Evolutionary conservation across 306 rosid genomes (phyloP), one percentile per base, ranked within the genome.

Genomic region (Begonia peltatifolia): DNA sequence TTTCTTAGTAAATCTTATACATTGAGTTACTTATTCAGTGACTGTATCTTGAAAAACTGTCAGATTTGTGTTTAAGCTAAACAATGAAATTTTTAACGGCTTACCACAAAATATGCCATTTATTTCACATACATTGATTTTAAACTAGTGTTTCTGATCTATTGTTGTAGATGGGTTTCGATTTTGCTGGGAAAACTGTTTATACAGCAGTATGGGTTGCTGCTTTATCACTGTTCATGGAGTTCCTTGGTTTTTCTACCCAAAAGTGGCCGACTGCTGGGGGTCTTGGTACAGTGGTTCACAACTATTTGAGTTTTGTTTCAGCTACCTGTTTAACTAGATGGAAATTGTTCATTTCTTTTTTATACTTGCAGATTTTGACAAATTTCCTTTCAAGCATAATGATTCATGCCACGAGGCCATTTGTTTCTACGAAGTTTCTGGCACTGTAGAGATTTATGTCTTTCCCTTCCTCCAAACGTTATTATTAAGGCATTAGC

Each of bases 231-330:
- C 73, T 86, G 71, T 92, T 92, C 74, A 86, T 86, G 96, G 99
- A 92, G 75, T 73, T 92, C 74, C 78, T 92, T 50, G 99, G 99
- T 59, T 92, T 86, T 74, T 92, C 99, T 71, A 77, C 96, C 68
- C 96, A 92, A 71, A 92, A 56, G 79, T 92, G 96, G 99, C 59
- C 86, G 62, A 92, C 99, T 55, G 99, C 99, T 42, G 99, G 99
- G 59, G 94, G 99, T 86, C 87, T 92, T 52, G 94, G 99, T 15
- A 92, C 96, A 22, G 96, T 92, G n/a, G n/a, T n/a, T n/a, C n/a
- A 1, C 23, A 20, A 20, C 23, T 20, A 20, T 2, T 20, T 20
- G 23, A 20, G 23, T 20, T 20, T 20, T 20, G 4, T 20, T 20
- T 20, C 23, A 20, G 23, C 23, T 20, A 3, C 23, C 23, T 20